These are phyloP conservation scores for Vachellia pachyceras DNA, from an alignment of 306 rosid genomes.

Conservation along the genomic window DNA sequence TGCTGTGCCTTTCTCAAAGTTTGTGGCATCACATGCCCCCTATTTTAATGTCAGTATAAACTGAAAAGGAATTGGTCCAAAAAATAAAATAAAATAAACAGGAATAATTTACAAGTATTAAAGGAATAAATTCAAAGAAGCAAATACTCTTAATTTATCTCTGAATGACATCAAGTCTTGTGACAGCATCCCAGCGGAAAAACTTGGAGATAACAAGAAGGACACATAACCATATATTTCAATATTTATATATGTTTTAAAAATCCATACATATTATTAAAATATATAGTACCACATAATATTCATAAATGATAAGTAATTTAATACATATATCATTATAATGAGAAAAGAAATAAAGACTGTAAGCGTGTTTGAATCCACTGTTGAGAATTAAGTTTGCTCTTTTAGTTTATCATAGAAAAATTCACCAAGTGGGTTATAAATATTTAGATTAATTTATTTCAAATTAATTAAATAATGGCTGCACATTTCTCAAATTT, in stretches of 20 bases:
- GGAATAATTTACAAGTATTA: conserved; percentile 35
- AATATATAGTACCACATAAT: neutral
- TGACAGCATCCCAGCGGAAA: conserved; percentile 79
- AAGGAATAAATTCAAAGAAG: conserved; percentile 45
- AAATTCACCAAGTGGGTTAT: too few species aligned
- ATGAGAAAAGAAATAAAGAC: too few species aligned
- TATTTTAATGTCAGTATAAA: conserved; percentile 43
- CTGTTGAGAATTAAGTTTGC: too few species aligned
- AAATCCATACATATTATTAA: neutral
- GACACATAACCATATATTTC: conserved; percentile 7
- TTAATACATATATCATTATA: neutral
- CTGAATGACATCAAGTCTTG: conserved; percentile 71
- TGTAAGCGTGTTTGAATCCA: too few species aligned
- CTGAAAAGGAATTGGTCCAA: conserved; percentile 25
- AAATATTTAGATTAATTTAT: too few species aligned
- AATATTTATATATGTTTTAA: neutral
- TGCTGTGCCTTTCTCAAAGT: conserved; percentile 32
- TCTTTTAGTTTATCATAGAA: too few species aligned
- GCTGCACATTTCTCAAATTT: neutral
- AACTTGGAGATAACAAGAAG: conserved; percentile 55
- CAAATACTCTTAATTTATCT: conserved; percentile 51
- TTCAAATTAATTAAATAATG: neutral
- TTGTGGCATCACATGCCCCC: conserved; percentile 35
- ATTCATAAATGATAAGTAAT: neutral
- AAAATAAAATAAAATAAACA: neutral